phyloP scores from a whole-genome alignment of 805 yeast genomes.

The Cyberlindnera lachancei region DNA sequence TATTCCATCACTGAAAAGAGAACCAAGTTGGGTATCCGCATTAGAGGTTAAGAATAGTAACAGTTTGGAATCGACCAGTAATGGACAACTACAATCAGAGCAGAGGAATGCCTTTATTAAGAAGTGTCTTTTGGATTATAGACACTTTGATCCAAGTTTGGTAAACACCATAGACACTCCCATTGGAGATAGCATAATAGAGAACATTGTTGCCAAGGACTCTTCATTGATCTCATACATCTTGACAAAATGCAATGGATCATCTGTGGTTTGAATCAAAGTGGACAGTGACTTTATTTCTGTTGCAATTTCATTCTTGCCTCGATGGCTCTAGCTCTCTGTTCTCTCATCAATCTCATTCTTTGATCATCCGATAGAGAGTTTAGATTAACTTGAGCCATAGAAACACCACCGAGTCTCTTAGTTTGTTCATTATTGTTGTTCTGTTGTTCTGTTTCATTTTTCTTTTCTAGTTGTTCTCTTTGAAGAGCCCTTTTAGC shows the following conservation, averaged over 20 bases:
- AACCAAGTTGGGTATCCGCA: slow-evolving; percentile 19
- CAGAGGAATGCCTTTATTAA: slow-evolving; percentile 39
- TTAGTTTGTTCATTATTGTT: too few relatives aligned
- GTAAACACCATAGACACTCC: slow-evolving; percentile 7
- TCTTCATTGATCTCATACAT: slow-evolving; percentile 30
- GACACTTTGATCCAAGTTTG: slow-evolving; percentile 50
- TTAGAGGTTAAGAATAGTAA: slow-evolving; percentile 11
- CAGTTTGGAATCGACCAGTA: not conserved
- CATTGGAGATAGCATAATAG: slow-evolving; percentile 28
- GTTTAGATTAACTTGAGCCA: slow-evolving; percentile 37
- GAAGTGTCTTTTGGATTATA: slow-evolving; percentile 53
- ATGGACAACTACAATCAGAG: too few relatives aligned
- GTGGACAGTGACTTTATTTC: slow-evolving; percentile 1
- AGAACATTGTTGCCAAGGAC: slow-evolving; percentile 20
- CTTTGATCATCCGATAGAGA: slow-evolving; percentile 71
- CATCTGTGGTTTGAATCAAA: slow-evolving; percentile 3
- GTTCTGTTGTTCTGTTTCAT: slow-evolving; percentile 27
- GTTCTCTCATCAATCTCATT: slow-evolving; percentile 80
- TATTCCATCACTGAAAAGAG: slow-evolving; percentile 3
- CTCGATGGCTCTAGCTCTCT: slow-evolving; percentile 94
- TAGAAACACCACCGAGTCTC: slow-evolving; percentile 22
- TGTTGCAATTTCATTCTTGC: slow-evolving; percentile 49
- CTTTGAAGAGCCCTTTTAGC: slow-evolving; percentile 36
- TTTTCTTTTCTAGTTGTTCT: slow-evolving; percentile 33
- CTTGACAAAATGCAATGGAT: slow-evolving; percentile 32